phyloP scores from a whole-genome alignment of 257 asterid genomes.

The Solanum paucissectum region DNA sequence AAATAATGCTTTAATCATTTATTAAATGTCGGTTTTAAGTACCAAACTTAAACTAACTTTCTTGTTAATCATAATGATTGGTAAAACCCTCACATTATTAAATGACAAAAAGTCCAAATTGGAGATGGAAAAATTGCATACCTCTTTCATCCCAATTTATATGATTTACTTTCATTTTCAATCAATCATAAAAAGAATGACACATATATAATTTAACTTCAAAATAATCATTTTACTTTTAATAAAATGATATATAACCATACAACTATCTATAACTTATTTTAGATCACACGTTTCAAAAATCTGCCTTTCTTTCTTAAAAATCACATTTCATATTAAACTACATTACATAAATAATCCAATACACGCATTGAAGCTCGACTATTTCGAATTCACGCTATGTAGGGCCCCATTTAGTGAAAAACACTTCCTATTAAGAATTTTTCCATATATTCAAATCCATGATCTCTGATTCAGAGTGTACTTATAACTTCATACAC shows the following conservation, averaged over 20 bases:
- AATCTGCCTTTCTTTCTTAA: rapidly evolving
- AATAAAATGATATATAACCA: too few species aligned
- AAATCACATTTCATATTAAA: rapidly evolving
- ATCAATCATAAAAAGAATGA: rapidly evolving
- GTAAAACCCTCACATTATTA: not conserved
- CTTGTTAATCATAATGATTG: slow-evolving; percentile 10
- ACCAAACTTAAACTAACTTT: not conserved
- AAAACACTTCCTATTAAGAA: not conserved
- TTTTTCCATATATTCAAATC: not conserved
- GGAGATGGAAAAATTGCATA: not conserved
- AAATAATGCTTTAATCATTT: not conserved
- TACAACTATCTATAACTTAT: too few species aligned
- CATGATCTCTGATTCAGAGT: too few species aligned
- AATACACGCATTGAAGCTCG: not conserved
- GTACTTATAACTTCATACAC: not conserved
- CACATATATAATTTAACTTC: too few species aligned
- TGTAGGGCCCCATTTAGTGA: rapidly evolving
- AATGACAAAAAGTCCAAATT: slow-evolving; percentile 1
- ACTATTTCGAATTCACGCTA: too few species aligned
- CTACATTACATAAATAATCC: too few species aligned
- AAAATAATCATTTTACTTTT: rapidly evolving
- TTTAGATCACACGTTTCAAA: not conserved
- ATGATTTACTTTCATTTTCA: too few species aligned
- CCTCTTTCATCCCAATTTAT: rapidly evolving
- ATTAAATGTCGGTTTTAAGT: not conserved